These are phyloP conservation scores for Colletotrichum sp. DNA, from an alignment of 2,329 filamentous ascomycete species.

Conservation along the genomic window DNA sequence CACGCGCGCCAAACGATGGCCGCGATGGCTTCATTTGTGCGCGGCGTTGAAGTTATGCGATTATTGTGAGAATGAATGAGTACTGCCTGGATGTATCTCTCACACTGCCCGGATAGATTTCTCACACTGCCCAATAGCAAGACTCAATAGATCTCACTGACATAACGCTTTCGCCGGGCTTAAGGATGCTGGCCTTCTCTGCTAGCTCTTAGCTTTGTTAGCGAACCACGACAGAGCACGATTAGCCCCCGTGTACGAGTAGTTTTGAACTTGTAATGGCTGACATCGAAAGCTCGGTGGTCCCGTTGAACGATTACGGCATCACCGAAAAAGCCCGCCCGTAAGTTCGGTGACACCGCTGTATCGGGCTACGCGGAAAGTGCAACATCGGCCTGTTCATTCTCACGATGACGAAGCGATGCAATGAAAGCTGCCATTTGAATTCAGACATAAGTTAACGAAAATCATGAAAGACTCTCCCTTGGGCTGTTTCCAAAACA, in stretches of 20 bases:
- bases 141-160: background rate
- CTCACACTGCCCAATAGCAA: no score
- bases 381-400: background rate
- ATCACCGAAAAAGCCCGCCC: background rate
- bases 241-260: background rate
- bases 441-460: background rate
- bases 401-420: background rate
- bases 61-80: no score
- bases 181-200: background rate
- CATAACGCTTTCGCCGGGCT: background rate
- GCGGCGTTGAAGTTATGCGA: no score
- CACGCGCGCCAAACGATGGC: no score
- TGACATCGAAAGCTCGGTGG: background rate
- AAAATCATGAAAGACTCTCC: background rate
- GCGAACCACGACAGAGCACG: no score
- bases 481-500: background rate
- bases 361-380: background rate
- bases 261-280: background rate
- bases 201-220: no score
- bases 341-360: background rate
- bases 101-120: no score
- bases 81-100: no score
- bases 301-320: background rate
- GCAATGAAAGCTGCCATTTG: background rate
- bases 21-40: no score